These are phyloP conservation scores for Phytophthora citricola DNA, from an alignment of 352 stramenopile genomes.

Conservation along the genomic window DNA sequence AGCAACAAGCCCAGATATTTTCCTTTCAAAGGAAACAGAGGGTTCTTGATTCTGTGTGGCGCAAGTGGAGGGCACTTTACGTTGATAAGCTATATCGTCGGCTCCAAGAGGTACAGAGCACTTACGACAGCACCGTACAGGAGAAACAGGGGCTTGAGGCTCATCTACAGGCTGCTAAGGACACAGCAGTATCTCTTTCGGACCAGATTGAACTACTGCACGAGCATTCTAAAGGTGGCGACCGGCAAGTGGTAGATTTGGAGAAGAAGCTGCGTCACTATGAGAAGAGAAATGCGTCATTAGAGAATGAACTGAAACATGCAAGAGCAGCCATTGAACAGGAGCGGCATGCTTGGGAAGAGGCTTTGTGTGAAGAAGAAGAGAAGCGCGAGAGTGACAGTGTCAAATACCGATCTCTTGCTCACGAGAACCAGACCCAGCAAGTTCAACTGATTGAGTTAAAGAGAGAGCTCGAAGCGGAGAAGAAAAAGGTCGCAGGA, in stretches of 20 bases:
- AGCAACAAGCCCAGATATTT: slow-evolving; percentile 27
- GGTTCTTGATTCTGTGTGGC: slow-evolving; percentile 44
- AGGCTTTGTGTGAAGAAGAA: slow-evolving; percentile 31
- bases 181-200: slow-evolving; percentile 44
- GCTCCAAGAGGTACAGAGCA: slow-evolving; percentile 24
- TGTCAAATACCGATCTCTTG: slow-evolving; percentile 40
- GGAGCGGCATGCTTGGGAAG: slow-evolving; percentile 43
- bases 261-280: slow-evolving; percentile 41
- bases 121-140: slow-evolving; percentile 21
- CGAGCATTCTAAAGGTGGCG: slow-evolving; percentile 34
- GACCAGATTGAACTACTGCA: slow-evolving; percentile 46
- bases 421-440: slow-evolving; percentile 40
- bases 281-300: slow-evolving; percentile 34
- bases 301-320: slow-evolving; percentile 33
- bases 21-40: slow-evolving; percentile 19
- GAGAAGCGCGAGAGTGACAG: slow-evolving; percentile 32
- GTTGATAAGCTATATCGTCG: slow-evolving; percentile 22
- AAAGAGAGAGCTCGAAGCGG: slow-evolving; percentile 30
- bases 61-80: slow-evolving; percentile 43
- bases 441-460: slow-evolving; percentile 41
- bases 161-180: slow-evolving; percentile 47
- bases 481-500: slow-evolving; percentile 22
- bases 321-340: slow-evolving; percentile 23
- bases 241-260: slow-evolving; percentile 36
- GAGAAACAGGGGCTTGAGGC: slow-evolving; percentile 59